Conservation (phyloP, 164 flowering plant species). For the Macadamia tetraphylla region DNA sequence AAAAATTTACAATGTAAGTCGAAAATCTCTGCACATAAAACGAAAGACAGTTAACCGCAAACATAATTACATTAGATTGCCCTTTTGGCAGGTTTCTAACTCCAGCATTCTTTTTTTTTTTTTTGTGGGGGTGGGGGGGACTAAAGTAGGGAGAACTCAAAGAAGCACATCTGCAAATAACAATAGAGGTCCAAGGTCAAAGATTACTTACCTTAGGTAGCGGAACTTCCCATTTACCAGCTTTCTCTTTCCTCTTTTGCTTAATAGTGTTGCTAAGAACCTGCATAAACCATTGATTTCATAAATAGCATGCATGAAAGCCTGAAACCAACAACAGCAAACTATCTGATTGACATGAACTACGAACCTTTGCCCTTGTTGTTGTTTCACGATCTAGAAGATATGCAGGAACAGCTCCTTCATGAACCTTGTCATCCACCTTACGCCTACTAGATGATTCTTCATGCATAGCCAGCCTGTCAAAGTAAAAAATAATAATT, state of each 20-base stretch:
- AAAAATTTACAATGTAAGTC: neutral
- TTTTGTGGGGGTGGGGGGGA: no score
- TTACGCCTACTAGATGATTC: constrained; percentile 81
- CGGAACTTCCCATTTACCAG: constrained; percentile 99
- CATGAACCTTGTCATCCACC: constrained; percentile 81
- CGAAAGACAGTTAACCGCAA: no score
- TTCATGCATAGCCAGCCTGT: constrained; percentile 84
- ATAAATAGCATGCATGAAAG: neutral
- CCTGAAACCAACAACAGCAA: neutral
- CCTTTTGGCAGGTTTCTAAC: no score
- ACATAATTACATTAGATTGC: no score
- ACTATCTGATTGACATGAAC: neutral
- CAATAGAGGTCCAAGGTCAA: neutral
- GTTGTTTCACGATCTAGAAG: constrained; percentile 94
- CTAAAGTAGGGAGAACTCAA: neutral
- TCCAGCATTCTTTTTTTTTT: no score
- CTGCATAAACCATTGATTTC: constrained; percentile 26
- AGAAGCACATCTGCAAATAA: neutral
- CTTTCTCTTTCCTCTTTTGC: constrained; percentile 97
- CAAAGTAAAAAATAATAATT: constrained; percentile 9
- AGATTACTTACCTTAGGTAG: constrained; percentile 70
- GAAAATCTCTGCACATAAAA: no score
- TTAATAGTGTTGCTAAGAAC: constrained; percentile 90
- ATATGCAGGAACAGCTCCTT: constrained; percentile 93
- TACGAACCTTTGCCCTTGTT: constrained; percentile 72